These are phyloP conservation scores for Rutstroemia sydowiana DNA, from an alignment of 2,329 filamentous ascomycete species.

Conservation along the genomic window DNA sequence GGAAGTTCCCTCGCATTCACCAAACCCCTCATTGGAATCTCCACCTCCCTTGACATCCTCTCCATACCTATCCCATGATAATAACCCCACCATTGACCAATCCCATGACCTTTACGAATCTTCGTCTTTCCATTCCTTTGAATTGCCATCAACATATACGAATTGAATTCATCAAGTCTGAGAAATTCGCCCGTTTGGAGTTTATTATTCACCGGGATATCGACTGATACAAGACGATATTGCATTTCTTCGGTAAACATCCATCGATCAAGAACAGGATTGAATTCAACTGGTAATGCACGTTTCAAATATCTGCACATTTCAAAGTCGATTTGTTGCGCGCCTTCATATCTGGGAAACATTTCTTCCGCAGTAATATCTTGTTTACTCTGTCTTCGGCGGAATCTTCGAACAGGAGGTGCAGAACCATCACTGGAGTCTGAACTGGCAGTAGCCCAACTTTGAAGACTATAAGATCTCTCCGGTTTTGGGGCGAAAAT, in stretches of 20 bases:
- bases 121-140: neutral
- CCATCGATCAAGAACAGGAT: constrained; percentile 12
- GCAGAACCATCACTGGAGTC: neutral
- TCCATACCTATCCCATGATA: neutral
- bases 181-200: neutral
- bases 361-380: neutral
- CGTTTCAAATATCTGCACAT: constrained; percentile 13
- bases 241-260: constrained; percentile 15
- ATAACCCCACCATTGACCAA: no score
- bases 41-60: neutral
- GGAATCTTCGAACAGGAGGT: neutral
- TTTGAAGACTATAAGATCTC: no score
- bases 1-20: neutral
- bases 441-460: no score
- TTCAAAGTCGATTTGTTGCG: neutral
- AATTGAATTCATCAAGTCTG: neutral
- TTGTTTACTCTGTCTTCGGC: neutral
- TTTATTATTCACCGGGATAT: neutral
- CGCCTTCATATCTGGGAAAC: neutral
- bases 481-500: constrained; percentile 5
- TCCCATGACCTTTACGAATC: neutral
- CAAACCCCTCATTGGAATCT: neutral
- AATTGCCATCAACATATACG: neutral
- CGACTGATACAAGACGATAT: neutral
- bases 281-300: constrained; percentile 12